Evolutionary conservation across 768 basidiomycete genomes (phyloP), one percentile per base, ranked within the genome.

Genomic region (Tricholoma terreum): DNA sequence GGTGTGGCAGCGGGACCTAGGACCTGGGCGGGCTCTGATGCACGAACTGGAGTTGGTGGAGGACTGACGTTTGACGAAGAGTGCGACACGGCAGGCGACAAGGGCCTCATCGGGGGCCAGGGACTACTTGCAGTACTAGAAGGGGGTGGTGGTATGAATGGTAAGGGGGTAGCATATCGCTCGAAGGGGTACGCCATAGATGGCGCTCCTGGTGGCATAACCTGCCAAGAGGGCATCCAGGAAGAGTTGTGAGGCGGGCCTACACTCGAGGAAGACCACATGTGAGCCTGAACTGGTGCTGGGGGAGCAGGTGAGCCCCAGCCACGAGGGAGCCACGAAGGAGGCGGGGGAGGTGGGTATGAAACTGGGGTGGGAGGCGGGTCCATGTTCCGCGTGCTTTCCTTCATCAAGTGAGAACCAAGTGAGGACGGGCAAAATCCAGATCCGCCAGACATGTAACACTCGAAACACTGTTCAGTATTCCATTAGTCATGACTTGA

Each of bases 401-500:
- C 56, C 2, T 52, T 57, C 49, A 61, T 50, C 7, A 27, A 22
- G 49, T 61, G 60, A n/a, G 48, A 34, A 6, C 60, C 57, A 7
- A 31, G 17, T 1, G 50, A 52, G 27, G 43, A 50, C 2, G 31
- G 8, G 40, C 60, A 61, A n/a, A 52, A 48, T 1, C 27, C 24
- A 12, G 58, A 27, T 24, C 30, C 56, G n/a, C 50, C 57, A 24
- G 17, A 40, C 1, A 59, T 60, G 22, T 72, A 63, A 57, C 77
- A 78, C 31, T 45, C 57, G 38, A 66, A 58, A 56, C 75, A 77
- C 78, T 79, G 50, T 24, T 35, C 53, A 54, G 45, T 22, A 49
- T 12, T 46, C 15, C 15, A 31, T 46, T 22, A 49, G 27, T 17
- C 15, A 31, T 15, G n/a, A n/a, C 15, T n/a, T 10, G 17, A 4